Conservation (phyloP, 768 basidiomycete species). For the Cystobasidium tubakii region DNA sequence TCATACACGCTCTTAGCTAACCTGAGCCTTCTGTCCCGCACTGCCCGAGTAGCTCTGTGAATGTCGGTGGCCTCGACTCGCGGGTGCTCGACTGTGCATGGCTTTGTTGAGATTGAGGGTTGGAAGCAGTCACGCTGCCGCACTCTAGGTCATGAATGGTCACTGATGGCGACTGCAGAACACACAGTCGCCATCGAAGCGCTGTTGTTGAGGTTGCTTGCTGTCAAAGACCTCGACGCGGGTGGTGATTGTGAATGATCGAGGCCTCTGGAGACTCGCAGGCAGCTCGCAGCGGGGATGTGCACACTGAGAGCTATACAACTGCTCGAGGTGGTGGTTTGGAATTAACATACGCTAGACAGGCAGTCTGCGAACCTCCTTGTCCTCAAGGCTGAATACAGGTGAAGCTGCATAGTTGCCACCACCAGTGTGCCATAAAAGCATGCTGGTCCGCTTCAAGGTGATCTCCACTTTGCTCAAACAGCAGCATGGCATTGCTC, state of each 20-base stretch:
- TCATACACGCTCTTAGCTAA: not conserved
- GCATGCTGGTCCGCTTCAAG: not conserved
- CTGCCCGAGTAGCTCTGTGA: conserved; percentile 31
- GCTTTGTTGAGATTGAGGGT: not conserved
- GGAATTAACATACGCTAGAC: too few species aligned
- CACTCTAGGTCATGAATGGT: not conserved
- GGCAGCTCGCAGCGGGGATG: too few species aligned
- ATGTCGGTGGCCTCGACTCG: conserved; percentile 10
- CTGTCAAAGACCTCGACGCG: not conserved
- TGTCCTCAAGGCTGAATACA: too few species aligned
- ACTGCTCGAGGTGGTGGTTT: too few species aligned
- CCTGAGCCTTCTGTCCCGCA: conserved; percentile 32
- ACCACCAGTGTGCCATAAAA: not conserved
- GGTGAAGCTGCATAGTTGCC: not conserved
- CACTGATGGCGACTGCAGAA: not conserved
- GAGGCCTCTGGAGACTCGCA: too few species aligned
- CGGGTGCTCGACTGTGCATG: conserved; percentile 15
- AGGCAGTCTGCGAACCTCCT: too few species aligned
- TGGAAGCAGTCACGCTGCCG: not conserved
- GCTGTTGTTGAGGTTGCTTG: not conserved
- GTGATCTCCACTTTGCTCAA: not conserved
- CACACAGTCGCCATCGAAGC: conserved; percentile 12
- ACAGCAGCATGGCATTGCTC: not conserved
- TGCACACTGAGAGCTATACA: too few species aligned
- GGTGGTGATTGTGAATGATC: too few species aligned